Evolutionary conservation across 2,329 filamentous ascomycete species (phyloP), one percentile per base, ranked within the genome.

Genomic region (Microdochium trichocladiopsis): DNA sequence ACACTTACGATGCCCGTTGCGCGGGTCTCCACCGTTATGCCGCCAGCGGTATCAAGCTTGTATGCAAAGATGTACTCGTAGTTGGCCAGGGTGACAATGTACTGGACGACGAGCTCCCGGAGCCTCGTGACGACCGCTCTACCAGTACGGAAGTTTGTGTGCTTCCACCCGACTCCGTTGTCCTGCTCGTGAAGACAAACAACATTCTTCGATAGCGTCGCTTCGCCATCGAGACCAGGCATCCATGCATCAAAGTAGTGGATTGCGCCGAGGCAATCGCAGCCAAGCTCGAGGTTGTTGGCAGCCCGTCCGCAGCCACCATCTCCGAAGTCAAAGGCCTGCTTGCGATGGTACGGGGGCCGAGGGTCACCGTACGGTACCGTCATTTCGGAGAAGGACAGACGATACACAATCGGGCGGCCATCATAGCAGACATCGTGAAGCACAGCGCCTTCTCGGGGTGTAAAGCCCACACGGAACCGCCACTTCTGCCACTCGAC

Each of bases 171-270:
- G 43, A 88, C 85, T 4, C 85, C 85, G 51, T 81, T 78, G 58
- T 88, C 85, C 61, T 86, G 80, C 63, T 88, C 85, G 60, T 88
- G 85, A 3, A 88, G 68, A 60, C 85, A 88, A 52, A 87, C 72
- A 5, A 84, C 83, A 56, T 87, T 87, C 16, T 74, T 75, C 24
- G 75, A 72, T 1, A 72, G 58, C 9, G 72, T 75, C 1, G 82
- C 76, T 48, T 76, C 73, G 2, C 84, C 85, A 48, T 80, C 69
- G 4, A 75, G 62, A 11, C 74, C 71, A 0, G 79, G 73, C 36
- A 81, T 70, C 23, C 82, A 70, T 2, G 73, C 75, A 52, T 83
- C 63, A 52, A 72, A 62, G 60, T 75, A 75, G 61, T 86, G 83
- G 60, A 87, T 86, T 2, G 78, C 75, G 6, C 86, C 86, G 0